Evolutionary conservation across 768 basidiomycete genomes (phyloP).

Genomic region (Leccinum aurantiacum): DNA sequence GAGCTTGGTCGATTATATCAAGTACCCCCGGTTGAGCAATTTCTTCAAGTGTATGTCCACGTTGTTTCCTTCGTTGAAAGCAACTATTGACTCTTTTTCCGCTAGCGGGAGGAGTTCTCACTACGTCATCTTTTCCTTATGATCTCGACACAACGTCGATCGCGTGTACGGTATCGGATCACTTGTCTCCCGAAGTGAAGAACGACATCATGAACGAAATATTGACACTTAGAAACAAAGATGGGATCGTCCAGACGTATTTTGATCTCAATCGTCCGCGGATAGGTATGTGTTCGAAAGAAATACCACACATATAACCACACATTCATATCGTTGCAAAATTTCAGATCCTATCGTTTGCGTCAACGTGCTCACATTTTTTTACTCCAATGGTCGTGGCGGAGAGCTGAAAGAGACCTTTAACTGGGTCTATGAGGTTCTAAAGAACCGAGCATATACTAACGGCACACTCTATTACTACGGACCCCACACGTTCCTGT

Average conservation of each 20-base stretch:
- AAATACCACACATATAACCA: not conserved
- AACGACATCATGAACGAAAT: constrained; percentile 26
- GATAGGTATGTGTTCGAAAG: constrained; percentile 14
- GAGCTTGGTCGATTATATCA: constrained; percentile 20
- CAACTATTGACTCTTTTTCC: not conserved
- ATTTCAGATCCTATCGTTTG: constrained; percentile 20
- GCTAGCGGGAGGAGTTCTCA: constrained; percentile 11
- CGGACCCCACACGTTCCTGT: constrained; percentile 20
- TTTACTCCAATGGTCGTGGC: constrained; percentile 21
- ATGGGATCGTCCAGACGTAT: constrained; percentile 23
- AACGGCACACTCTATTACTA: constrained; percentile 22
- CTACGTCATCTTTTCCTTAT: constrained; percentile 12
- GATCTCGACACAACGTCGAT: constrained; percentile 24
- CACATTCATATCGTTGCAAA: not conserved
- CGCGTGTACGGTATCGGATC: constrained; percentile 19
- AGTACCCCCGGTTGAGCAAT: constrained; percentile 21
- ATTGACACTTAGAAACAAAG: constrained; percentile 15
- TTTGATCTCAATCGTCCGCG: constrained; percentile 23
- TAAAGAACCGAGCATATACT: constrained; percentile 25
- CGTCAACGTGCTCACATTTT: constrained; percentile 21
- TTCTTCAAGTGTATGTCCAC: constrained; percentile 18
- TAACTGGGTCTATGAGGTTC: constrained; percentile 18
- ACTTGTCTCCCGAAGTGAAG: constrained; percentile 14
- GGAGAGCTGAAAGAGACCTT: constrained; percentile 21
- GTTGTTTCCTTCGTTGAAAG: not conserved